Evolutionary conservation across 345 rosid genomes (phyloP), one percentile per base, ranked within the genome.

Genomic region (Brassica cretica): DNA sequence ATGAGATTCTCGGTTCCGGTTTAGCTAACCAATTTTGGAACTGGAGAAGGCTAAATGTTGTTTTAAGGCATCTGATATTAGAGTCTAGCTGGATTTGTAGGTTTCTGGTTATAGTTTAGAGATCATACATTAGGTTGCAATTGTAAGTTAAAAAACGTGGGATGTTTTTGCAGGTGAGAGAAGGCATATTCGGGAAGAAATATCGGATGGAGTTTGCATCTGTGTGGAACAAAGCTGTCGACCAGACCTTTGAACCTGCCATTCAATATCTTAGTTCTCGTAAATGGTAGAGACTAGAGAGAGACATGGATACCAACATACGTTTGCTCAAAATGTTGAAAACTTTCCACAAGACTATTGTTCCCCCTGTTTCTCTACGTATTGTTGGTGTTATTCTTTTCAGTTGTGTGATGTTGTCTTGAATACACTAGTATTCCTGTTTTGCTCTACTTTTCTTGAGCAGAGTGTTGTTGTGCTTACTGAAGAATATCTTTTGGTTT

Each of bases 181-280:
- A 91, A 32, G 75, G 86, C 2, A 84, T 91, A 33, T 80, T 89
- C 1, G 90, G 94, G 68, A 87, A 84, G 84, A 81, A 86, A 53
- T 88, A 82, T 35, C 89, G 86, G 15, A 74, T 85, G 1, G 88
- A 89, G 76, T 59, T 86, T 64, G 91, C 88, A 58, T 88, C 82
- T 61, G 12, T 84, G 72, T 90, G 99, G 98, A 89, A 93, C 91
- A 86, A 83, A 86, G 84, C 95, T 64, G 96, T 93, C 74, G 98
- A 96, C 68, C 84, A 84, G 82, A 82, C 90, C 64, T 88, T 93
- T 64, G 89, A 85, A 68, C 91, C 95, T 44, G 68, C 87, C 7
- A 85, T 95, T 74, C 86, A 84, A 33, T 86, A 81, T 58, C 79
- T 90, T 66, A 87, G 89, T 76, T 91, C 98, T 2, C 89, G 91